These are phyloP conservation scores for Cladophialophora bantiana DNA, from an alignment of 2,329 filamentous ascomycete species.

Conservation along the genomic window DNA sequence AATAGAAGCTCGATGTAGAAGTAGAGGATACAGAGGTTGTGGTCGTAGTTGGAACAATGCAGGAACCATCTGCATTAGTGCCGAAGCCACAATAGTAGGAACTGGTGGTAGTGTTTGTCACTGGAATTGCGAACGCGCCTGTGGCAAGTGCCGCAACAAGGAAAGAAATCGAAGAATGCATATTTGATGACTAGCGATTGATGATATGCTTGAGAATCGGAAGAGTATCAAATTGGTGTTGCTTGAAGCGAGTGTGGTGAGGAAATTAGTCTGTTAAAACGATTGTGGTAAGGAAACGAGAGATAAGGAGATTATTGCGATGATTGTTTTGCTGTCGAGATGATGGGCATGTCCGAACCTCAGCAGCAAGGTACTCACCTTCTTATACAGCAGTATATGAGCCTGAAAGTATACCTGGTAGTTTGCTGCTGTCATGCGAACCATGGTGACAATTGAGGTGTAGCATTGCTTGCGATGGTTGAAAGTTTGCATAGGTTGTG, in stretches of 20 bases:
- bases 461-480: conserved; percentile 13
- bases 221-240: not conserved
- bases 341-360: conserved; percentile 16
- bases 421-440: conserved; percentile 6
- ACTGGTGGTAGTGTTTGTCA: conserved; percentile 23
- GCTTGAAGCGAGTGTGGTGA: conserved; percentile 21
- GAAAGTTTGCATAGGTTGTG: not conserved
- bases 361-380: conserved; percentile 16
- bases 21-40: conserved; percentile 15
- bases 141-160: conserved; percentile 24
- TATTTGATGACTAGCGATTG: conserved; percentile 4
- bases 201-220: not conserved
- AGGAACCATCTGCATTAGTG: conserved; percentile 31
- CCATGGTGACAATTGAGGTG: conserved; percentile 9
- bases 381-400: conserved; percentile 27
- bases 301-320: conserved; percentile 15
- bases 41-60: conserved; percentile 16
- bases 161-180: conserved; percentile 29
- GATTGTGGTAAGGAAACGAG: conserved; percentile 26
- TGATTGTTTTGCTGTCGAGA: conserved; percentile 16
- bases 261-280: conserved; percentile 17
- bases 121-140: conserved; percentile 21
- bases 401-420: not conserved
- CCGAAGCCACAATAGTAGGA: conserved; percentile 32
- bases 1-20: conserved; percentile 22